These are phyloP conservation scores for Plantago lanceolata DNA, from an alignment of 305 asterid genomes.

Conservation along the genomic window DNA sequence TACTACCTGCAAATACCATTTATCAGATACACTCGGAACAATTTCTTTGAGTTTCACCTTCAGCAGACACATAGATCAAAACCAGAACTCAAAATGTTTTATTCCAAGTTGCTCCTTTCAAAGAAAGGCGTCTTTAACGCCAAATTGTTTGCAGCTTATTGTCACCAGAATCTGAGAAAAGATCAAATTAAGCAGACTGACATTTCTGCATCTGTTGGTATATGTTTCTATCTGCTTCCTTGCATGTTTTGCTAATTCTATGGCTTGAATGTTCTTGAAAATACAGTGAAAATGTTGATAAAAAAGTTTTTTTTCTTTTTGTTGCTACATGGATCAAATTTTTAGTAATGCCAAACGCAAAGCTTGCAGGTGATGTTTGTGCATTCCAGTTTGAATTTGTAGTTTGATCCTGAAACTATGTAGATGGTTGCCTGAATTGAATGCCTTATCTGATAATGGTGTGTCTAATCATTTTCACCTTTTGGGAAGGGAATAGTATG, in stretches of 20 bases:
- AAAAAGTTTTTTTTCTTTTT: no score
- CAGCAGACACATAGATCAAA: no score
- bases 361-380: conserved; percentile 1
- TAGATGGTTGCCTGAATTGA: not conserved
- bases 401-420: not conserved
- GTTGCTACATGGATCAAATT: no score
- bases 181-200: conserved; percentile 53
- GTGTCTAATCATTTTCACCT: not conserved
- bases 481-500: not conserved
- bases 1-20: no score
- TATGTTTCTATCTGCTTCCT: conserved; percentile 18
- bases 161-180: conserved; percentile 51
- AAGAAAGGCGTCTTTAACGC: conserved; percentile 67
- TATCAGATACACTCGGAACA: no score
- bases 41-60: no score
- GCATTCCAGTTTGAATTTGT: not conserved
- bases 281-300: no score
- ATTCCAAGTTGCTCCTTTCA: conserved; percentile 46
- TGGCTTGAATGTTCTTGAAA: no score
- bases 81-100: no score
- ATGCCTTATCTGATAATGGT: not conserved
- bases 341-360: not conserved
- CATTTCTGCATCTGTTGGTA: conserved; percentile 74
- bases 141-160: conserved; percentile 93
- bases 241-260: no score